A percentile compares a stretch with the other conserved stretches of the same genome.
Evolutionary conservation across 768 basidiomycete species (phyloP).

Genomic region (Imleria badia): DNA sequence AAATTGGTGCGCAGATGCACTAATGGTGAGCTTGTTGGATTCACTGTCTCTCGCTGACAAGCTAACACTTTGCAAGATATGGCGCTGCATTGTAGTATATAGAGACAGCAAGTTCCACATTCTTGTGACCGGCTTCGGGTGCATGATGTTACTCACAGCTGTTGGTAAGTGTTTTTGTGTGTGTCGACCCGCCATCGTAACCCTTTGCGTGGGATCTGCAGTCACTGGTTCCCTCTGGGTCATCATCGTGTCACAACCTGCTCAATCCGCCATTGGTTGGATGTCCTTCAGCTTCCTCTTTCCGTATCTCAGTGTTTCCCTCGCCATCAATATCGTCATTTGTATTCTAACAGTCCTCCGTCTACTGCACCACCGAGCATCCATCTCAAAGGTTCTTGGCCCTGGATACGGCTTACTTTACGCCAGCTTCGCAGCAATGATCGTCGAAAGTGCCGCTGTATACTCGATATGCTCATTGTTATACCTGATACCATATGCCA

Average conservation of each 20-base stretch:
- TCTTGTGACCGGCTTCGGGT: slow-evolving; percentile 16
- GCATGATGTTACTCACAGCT: slow-evolving; percentile 23
- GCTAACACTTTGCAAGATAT: slow-evolving; percentile 21
- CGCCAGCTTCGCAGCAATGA: slow-evolving; percentile 34
- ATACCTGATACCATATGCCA: slow-evolving; percentile 31
- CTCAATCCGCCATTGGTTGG: slow-evolving; percentile 17
- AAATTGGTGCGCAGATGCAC: slow-evolving; percentile 31
- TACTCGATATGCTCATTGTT: slow-evolving; percentile 34
- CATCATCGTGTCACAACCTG: slow-evolving; percentile 26
- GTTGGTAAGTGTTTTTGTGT: slow-evolving; percentile 16
- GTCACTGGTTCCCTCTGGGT: slow-evolving; percentile 33
- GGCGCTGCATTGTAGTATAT: slow-evolving; percentile 35
- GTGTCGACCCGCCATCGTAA: background rate
- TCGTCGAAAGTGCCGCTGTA: slow-evolving; percentile 35
- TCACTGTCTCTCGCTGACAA: background rate
- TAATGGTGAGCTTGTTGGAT: slow-evolving; percentile 25
- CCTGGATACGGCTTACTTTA: slow-evolving; percentile 28
- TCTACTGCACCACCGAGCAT: slow-evolving; percentile 29
- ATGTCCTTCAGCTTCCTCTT: slow-evolving; percentile 35
- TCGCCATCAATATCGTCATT: slow-evolving; percentile 33
- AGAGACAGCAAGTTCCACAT: slow-evolving; percentile 24
- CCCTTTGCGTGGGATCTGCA: background rate
- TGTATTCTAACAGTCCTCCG: slow-evolving; percentile 33
- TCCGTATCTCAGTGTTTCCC: slow-evolving; percentile 34
- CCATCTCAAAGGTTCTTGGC: slow-evolving; percentile 28